Evolutionary conservation across 306 rosid species (phyloP).

Genomic region (Datisca glomerata): DNA sequence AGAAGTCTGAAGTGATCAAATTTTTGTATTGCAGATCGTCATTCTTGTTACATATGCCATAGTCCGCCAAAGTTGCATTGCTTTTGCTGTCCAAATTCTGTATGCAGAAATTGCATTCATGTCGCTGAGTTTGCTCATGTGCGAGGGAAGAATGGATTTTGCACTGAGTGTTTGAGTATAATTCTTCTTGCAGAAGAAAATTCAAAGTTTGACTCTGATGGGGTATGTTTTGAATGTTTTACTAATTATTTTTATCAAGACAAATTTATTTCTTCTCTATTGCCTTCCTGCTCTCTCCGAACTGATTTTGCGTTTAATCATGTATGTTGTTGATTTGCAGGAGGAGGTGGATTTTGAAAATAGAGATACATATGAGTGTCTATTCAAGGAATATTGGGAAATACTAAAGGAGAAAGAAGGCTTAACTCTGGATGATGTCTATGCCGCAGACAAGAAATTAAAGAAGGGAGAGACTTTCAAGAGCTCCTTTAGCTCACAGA

Average conservation of each 20-base stretch:
- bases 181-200: conserved; percentile 37
- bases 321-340: conserved; percentile 33
- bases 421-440: conserved; percentile 21
- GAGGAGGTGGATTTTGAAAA: conserved; percentile 34
- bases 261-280: not conserved
- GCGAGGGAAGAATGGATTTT: conserved; percentile 35
- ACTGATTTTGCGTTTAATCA: too few relatives aligned
- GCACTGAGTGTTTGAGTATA: conserved; percentile 38
- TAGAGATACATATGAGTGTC: conserved; percentile 44
- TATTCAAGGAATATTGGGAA: conserved; percentile 78
- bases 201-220: conserved; percentile 31
- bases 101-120: conserved; percentile 33
- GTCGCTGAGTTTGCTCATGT: conserved; percentile 20
- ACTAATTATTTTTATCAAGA: not conserved
- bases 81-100: conserved; percentile 43
- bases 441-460: conserved; percentile 6
- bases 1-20: not conserved
- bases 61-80: conserved; percentile 33
- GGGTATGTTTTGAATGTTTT: too few relatives aligned
- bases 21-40: conserved; percentile 36
- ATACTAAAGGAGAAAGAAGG: conserved; percentile 46
- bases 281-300: conserved; percentile 1
- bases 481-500: not conserved
- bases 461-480: conserved; percentile 9
- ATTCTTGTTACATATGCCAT: conserved; percentile 36